A percentile compares a stretch with the other conserved stretches of the same genome.
These are phyloP conservation scores for Phialophora verrucosa DNA, from an alignment of 2,329 filamentous ascomycete species.

Conservation along the genomic window DNA sequence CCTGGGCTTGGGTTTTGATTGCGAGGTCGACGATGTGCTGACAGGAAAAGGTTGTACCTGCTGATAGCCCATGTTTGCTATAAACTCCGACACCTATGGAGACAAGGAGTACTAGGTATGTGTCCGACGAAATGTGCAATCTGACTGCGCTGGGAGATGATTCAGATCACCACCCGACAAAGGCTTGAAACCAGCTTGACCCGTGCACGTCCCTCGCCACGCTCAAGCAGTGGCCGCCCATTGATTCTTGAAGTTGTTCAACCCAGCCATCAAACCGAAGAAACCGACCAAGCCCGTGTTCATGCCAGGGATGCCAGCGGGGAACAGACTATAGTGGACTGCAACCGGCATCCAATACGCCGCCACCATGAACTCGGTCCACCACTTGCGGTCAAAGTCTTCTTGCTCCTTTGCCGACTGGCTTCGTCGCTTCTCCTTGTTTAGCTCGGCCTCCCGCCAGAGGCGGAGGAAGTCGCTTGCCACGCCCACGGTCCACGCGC, in stretches of 20 bases:
- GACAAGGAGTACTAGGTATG: neutral
- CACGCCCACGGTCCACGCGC: conserved; percentile 82
- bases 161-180: neutral
- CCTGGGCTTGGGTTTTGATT: neutral
- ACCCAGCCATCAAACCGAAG: conserved; percentile 60
- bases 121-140: conserved; percentile 2
- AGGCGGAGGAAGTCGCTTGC: conserved; percentile 75
- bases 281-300: conserved; percentile 62
- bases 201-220: neutral
- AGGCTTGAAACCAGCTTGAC: neutral
- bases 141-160: neutral
- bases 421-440: conserved; percentile 32
- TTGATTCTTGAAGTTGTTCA: conserved; percentile 51
- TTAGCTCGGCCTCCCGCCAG: conserved; percentile 49
- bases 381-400: conserved; percentile 41
- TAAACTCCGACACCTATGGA: conserved; percentile 6
- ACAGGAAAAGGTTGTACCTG: neutral
- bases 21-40: neutral
- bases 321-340: conserved; percentile 75
- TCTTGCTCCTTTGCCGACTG: conserved; percentile 32
- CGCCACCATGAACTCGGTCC: conserved; percentile 41
- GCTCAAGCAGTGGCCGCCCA: conserved; percentile 51
- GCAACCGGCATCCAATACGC: conserved; percentile 75
- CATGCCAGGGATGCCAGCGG: conserved; percentile 65
- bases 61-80: neutral